phyloP scores from a whole-genome alignment of 441 rosid genomes.

The Arabidopsis hybrid region DNA sequence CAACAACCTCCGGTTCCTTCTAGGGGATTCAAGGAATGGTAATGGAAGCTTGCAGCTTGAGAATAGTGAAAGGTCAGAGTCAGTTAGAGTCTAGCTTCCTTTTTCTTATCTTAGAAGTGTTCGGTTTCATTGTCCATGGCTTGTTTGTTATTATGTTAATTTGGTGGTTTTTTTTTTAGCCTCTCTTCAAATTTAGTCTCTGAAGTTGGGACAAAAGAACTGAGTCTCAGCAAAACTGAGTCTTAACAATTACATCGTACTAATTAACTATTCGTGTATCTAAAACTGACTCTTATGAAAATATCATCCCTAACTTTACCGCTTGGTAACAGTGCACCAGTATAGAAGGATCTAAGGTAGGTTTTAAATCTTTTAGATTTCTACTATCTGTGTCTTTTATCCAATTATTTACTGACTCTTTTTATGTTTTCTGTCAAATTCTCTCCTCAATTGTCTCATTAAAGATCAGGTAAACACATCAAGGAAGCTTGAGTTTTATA shows the following conservation, averaged over 20 bases:
- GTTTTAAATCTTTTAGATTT: constrained; percentile 33
- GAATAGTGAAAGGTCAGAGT: neutral
- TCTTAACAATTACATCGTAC: too few species aligned
- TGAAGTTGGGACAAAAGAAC: too few species aligned
- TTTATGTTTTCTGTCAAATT: constrained; percentile 42
- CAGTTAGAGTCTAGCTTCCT: neutral
- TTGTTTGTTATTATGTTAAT: too few species aligned
- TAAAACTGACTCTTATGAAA: too few species aligned
- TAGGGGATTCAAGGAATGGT: neutral
- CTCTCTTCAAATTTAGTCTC: too few species aligned
- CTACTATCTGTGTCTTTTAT: constrained; percentile 7
- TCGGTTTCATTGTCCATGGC: too few species aligned
- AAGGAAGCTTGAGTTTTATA: constrained; percentile 1
- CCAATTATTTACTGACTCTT: constrained; percentile 27
- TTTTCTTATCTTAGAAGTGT: too few species aligned
- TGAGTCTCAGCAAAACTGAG: too few species aligned
- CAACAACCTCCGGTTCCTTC: neutral
- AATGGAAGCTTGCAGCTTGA: neutral
- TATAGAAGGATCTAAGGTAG: constrained; percentile 81
- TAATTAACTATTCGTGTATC: too few species aligned
- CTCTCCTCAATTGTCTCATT: constrained; percentile 22
- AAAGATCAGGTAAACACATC: constrained; percentile 70
- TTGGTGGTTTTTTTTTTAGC: too few species aligned
- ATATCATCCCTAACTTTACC: constrained; percentile 20
- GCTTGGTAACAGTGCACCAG: constrained; percentile 82